Conservation (phyloP, 345 rosid genomes). For the Erodium maritimum region DNA sequence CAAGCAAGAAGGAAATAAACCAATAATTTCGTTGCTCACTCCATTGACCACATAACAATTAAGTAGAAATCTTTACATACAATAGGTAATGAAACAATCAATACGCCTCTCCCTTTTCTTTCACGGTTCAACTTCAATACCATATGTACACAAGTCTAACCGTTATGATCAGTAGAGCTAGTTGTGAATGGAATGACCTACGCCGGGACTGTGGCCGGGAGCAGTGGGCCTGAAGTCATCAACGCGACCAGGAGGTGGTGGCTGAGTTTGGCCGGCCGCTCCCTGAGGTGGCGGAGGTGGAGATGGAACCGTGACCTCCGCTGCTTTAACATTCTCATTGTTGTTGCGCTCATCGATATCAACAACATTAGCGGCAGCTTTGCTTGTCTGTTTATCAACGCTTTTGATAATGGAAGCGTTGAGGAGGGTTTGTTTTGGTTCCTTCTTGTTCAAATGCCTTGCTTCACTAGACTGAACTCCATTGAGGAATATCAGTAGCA, state of each 20-base stretch:
- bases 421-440: not conserved
- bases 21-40: too few relatives aligned
- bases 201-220: slow-evolving; percentile 43
- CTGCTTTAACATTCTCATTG: not conserved
- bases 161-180: not conserved
- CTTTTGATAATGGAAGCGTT: not conserved
- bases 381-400: not conserved
- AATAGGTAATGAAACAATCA: too few relatives aligned
- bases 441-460: slow-evolving; percentile 1
- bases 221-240: slow-evolving; percentile 26
- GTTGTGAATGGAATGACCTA: slow-evolving; percentile 26
- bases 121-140: too few relatives aligned
- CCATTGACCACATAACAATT: too few relatives aligned
- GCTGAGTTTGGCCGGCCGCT: not conserved
- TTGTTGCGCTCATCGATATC: not conserved
- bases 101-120: too few relatives aligned
- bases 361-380: not conserved
- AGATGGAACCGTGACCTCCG: not conserved
- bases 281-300: not conserved
- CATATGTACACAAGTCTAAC: too few relatives aligned
- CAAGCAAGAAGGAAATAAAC: too few relatives aligned
- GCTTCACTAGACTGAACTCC: slow-evolving; percentile 1
- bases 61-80: too few relatives aligned
- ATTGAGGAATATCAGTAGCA: not conserved
- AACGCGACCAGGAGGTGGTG: not conserved